Percentiles rank a stretch among this genome's conserved stretches.
Evolutionary conservation across 805 yeast species (phyloP).

Genomic region (Pichia paraexigua): DNA sequence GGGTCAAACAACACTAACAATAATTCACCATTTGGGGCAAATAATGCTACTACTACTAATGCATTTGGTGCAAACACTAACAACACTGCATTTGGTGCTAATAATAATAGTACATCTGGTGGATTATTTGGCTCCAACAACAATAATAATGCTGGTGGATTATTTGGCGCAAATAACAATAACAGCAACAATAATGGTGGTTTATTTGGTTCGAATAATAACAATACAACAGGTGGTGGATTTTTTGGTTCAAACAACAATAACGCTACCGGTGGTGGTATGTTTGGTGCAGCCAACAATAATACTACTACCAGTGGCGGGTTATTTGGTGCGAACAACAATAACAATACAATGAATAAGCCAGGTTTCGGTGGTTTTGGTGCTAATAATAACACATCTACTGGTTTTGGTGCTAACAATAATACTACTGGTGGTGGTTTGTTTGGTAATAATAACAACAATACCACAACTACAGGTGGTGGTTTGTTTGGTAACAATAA

Average conservation of each 20-base stretch:
- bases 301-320: constrained; percentile 11
- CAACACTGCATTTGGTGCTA: constrained; percentile 17
- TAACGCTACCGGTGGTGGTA: constrained; percentile 9
- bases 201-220: constrained; percentile 15
- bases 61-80: constrained; percentile 33
- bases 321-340: constrained; percentile 6
- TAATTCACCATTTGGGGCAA: constrained; percentile 16
- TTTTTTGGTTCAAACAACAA: constrained; percentile 20
- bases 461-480: constrained; percentile 1
- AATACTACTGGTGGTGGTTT: constrained; percentile 20
- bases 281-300: constrained; percentile 6
- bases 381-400: constrained; percentile 9
- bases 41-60: constrained; percentile 6
- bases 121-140: constrained; percentile 18
- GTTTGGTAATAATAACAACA: constrained; percentile 22
- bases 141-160: constrained; percentile 15
- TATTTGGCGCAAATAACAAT: constrained; percentile 4
- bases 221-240: constrained; percentile 12
- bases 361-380: constrained; percentile 15
- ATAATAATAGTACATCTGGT: constrained; percentile 5
- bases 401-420: constrained; percentile 24
- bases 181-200: constrained; percentile 15
- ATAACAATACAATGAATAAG: not conserved
- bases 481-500: constrained; percentile 29
- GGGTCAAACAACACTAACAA: constrained; percentile 7